Conservation (phyloP, 176 grass and related monocot genomes). For the Otatea glauca region DNA sequence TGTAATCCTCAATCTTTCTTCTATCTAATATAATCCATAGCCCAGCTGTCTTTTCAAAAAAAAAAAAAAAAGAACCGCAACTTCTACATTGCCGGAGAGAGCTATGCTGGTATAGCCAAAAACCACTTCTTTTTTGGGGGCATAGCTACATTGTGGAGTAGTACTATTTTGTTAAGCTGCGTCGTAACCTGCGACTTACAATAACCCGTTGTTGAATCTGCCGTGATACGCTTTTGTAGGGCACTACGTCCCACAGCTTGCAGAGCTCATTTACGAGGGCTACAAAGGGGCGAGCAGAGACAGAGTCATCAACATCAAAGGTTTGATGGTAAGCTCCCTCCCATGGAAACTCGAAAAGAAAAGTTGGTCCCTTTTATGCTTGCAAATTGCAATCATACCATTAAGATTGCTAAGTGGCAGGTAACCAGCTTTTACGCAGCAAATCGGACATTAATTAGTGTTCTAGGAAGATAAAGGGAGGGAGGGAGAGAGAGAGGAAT, state of each 20-base stretch:
- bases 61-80: slow-evolving; percentile 66
- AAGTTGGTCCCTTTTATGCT: neutral
- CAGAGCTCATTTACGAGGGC: slow-evolving; percentile 85
- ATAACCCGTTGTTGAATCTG: neutral
- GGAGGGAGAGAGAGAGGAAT: slow-evolving; percentile 38
- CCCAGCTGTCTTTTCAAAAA: too few relatives aligned
- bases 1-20: too few relatives aligned
- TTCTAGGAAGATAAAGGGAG: slow-evolving; percentile 52
- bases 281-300: slow-evolving; percentile 64
- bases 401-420: slow-evolving; percentile 15
- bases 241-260: slow-evolving; percentile 94
- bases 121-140: neutral
- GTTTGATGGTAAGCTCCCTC: slow-evolving; percentile 73
- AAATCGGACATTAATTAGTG: slow-evolving; percentile 31
- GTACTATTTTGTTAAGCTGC: neutral
- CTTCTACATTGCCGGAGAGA: slow-evolving; percentile 91
- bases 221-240: slow-evolving; percentile 52
- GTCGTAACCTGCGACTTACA: neutral
- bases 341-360: neutral
- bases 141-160: neutral
- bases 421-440: slow-evolving; percentile 31
- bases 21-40: too few relatives aligned
- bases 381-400: slow-evolving; percentile 35
- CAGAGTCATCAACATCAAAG: slow-evolving; percentile 79
- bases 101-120: slow-evolving; percentile 65